Evolutionary conservation across 371 early-diverging fungal species (phyloP).

Genomic region (Syncephalastrum racemosum): DNA sequence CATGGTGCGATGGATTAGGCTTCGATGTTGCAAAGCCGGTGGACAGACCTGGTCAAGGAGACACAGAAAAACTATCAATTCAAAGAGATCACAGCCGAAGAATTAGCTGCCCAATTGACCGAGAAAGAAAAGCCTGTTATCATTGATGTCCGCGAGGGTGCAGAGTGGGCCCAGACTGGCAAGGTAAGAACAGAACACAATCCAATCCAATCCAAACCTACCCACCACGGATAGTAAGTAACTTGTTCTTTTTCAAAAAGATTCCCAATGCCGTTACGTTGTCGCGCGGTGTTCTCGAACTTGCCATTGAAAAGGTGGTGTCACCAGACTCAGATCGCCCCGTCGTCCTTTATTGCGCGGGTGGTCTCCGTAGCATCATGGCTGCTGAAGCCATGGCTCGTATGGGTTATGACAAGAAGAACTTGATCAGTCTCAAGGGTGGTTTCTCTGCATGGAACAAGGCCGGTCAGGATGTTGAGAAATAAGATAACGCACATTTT

Average conservation of each 20-base stretch:
- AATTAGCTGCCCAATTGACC: conserved; percentile 14
- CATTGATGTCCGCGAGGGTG: conserved; percentile 30
- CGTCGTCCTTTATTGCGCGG: conserved; percentile 58
- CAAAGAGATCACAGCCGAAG: conserved; percentile 20
- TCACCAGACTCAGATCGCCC: conserved; percentile 25
- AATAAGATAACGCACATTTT: not conserved
- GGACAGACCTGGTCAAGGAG: conserved; percentile 27
- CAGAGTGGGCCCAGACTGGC: conserved; percentile 18
- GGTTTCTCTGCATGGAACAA: conserved; percentile 34
- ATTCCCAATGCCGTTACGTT: conserved; percentile 31
- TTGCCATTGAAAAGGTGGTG: conserved; percentile 28
- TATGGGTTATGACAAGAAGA: conserved; percentile 51
- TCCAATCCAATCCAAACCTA: not conserved
- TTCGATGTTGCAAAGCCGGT: conserved; percentile 16
- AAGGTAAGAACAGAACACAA: conserved; percentile 16
- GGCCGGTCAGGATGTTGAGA: conserved; percentile 22
- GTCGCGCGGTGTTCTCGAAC: conserved; percentile 30
- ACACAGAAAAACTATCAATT: not conserved
- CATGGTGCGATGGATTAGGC: not conserved
- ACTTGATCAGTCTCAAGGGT: conserved; percentile 31
- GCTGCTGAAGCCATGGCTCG: conserved; percentile 51
- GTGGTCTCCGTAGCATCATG: conserved; percentile 53
- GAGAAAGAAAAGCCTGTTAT: conserved; percentile 15
- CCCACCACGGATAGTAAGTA: not conserved
- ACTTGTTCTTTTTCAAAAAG: conserved; percentile 3